phyloP scores from a whole-genome alignment of 139 green algal species.

The Chlorella sp. region DNA sequence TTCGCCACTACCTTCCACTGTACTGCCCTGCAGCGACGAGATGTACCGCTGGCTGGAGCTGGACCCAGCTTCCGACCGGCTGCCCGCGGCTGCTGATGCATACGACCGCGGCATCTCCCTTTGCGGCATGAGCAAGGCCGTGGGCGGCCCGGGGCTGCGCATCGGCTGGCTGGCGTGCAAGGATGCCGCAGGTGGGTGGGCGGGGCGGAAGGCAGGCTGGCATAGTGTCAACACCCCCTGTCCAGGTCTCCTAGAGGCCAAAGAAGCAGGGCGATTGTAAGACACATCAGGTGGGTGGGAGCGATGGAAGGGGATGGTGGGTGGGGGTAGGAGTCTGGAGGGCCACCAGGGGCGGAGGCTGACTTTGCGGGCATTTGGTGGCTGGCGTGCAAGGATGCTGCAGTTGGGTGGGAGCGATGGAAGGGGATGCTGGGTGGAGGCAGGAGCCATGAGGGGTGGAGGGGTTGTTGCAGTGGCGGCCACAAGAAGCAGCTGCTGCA shows the following conservation, averaged over 20 bases:
- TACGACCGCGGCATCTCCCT: constrained; percentile 70
- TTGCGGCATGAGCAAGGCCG: constrained; percentile 74
- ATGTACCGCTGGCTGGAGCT: constrained; percentile 80
- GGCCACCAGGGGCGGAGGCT: background rate
- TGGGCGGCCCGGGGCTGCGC: constrained; percentile 73
- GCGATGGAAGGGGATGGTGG: background rate
- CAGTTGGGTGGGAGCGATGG: too few species aligned
- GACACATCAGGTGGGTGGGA: constrained; percentile 8
- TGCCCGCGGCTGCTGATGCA: constrained; percentile 60
- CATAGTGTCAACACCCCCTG: too few species aligned
- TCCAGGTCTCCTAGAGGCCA: too few species aligned
- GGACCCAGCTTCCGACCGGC: constrained; percentile 28
- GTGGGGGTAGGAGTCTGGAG: constrained; percentile 29
- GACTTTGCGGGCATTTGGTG: too few species aligned
- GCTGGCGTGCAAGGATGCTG: too few species aligned
- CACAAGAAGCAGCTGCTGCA: too few species aligned
- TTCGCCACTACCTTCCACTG: background rate
- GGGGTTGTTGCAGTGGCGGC: too few species aligned
- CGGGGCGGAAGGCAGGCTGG: background rate
- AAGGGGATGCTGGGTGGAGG: too few species aligned
- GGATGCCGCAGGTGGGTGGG: constrained; percentile 18
- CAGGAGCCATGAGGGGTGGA: too few species aligned
- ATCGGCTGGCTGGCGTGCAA: constrained; percentile 62
- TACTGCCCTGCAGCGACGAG: constrained; percentile 75
- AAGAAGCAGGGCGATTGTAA: too few species aligned